Percentiles rank a stretch among this genome's conserved stretches.
These are phyloP conservation scores for Oryza glumipatula DNA, from an alignment of 176 grass and related monocot species.

Conservation along the genomic window DNA sequence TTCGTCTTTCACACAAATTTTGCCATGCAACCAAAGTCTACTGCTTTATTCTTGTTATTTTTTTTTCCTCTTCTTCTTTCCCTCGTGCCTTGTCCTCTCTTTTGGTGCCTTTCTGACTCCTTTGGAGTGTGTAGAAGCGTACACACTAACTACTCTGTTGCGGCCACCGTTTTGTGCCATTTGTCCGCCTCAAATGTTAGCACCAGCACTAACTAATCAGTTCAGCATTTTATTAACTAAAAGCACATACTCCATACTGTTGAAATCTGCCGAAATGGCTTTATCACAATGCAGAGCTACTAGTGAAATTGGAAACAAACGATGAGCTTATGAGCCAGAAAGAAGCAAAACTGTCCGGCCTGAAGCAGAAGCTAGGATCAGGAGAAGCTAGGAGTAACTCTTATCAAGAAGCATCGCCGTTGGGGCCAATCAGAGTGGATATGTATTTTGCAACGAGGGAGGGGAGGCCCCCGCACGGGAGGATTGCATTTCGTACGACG, in stretches of 20 bases:
- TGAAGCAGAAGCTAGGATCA: neutral
- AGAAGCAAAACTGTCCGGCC: neutral
- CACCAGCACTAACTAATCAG: neutral
- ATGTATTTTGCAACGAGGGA: neutral
- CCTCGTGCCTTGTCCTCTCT: constrained; percentile 1
- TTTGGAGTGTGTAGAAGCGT: neutral
- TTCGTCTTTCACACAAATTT: neutral
- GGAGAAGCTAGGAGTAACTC: neutral
- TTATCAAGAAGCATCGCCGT: neutral
- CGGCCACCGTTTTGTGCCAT: neutral
- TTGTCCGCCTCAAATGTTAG: neutral
- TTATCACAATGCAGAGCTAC: neutral
- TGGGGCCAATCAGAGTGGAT: neutral
- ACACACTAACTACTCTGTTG: constrained; percentile 13
- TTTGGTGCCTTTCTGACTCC: constrained; percentile 7
- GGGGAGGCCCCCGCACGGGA: neutral
- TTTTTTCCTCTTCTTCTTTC: neutral
- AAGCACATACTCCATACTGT: neutral
- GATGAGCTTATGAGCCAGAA: neutral
- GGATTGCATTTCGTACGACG: constrained; percentile 7
- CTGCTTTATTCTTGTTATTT: constrained; percentile 16
- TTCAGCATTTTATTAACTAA: neutral
- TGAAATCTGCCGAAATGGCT: neutral
- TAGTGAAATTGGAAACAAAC: neutral
- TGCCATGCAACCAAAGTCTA: constrained; percentile 29